phyloP scores from a whole-genome alignment of 2,329 filamentous ascomycete species.

The Diatrype stigma region DNA sequence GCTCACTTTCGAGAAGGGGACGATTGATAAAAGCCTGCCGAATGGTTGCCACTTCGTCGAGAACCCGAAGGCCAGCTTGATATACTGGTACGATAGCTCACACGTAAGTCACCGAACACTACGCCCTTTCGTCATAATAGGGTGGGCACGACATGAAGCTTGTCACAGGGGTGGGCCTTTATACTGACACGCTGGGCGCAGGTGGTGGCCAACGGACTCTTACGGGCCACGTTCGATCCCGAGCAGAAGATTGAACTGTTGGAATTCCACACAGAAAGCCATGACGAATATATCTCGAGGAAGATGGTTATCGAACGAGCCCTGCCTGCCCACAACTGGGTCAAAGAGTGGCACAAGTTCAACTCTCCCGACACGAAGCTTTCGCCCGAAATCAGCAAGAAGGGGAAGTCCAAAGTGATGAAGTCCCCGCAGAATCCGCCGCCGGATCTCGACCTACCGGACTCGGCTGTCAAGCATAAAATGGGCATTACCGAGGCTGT shows the following conservation, averaged over 20 bases:
- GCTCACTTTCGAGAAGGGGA: conserved; percentile 70
- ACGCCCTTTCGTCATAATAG: too few species aligned
- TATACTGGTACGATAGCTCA: conserved; percentile 83
- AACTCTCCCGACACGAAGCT: conserved; percentile 54
- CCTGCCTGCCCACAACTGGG: conserved; percentile 59
- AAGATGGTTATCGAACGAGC: conserved; percentile 58
- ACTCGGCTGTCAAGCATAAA: conserved; percentile 50
- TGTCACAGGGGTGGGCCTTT: too few species aligned
- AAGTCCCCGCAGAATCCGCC: conserved; percentile 58
- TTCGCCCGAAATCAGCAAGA: conserved; percentile 66
- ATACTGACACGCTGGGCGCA: conserved; percentile 36
- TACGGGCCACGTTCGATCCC: conserved; percentile 75
- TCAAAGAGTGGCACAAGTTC: conserved; percentile 60
- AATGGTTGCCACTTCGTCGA: conserved; percentile 70
- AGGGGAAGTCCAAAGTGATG: conserved; percentile 53
- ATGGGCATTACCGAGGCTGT: conserved; percentile 59
- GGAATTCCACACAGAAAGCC: conserved; percentile 70
- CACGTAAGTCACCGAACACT: conserved; percentile 57
- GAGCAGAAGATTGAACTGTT: conserved; percentile 80
- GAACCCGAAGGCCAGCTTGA: conserved; percentile 71
- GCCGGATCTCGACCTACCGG: conserved; percentile 58
- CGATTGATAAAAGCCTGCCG: conserved; percentile 50
- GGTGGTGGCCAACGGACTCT: conserved; percentile 71
- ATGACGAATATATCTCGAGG: conserved; percentile 81
- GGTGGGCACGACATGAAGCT: too few species aligned